A percentile compares a stretch with the other conserved stretches of the same genome.
These are phyloP conservation scores for Arthrobotrys iridis DNA, from an alignment of 2,329 filamentous ascomycete species.

Conservation along the genomic window DNA sequence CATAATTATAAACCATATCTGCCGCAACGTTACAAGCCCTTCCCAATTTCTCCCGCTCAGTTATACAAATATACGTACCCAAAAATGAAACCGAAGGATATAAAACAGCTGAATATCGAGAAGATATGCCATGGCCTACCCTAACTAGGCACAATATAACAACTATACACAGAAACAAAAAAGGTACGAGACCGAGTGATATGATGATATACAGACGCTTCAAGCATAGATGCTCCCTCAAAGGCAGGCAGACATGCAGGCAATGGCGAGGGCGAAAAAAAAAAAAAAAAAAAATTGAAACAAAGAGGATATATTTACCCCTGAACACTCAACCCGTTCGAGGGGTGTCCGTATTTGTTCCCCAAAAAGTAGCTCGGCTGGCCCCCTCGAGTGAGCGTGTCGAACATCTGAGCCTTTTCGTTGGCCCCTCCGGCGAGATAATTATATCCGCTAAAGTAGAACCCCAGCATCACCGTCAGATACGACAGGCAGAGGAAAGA, in stretches of 20 bases:
- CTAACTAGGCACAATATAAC: too few relatives aligned
- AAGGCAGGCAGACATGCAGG: too few relatives aligned
- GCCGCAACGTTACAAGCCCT: too few relatives aligned
- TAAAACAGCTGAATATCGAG: too few relatives aligned
- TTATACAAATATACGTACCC: too few relatives aligned
- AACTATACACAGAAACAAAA: neutral
- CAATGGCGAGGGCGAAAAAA: slow-evolving; percentile 4
- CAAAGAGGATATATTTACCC: slow-evolving; percentile 8
- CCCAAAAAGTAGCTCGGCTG: slow-evolving; percentile 29
- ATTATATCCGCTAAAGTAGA: slow-evolving; percentile 80
- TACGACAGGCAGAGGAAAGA: slow-evolving; percentile 94
- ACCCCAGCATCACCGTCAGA: slow-evolving; percentile 88
- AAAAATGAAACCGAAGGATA: too few relatives aligned
- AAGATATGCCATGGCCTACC: too few relatives aligned
- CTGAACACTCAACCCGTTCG: slow-evolving; percentile 40
- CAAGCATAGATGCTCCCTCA: neutral
- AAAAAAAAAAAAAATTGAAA: slow-evolving; percentile 16
- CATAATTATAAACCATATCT: too few relatives aligned
- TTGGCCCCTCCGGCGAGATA: slow-evolving; percentile 59
- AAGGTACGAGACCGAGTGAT: neutral
- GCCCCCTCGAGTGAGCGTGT: slow-evolving; percentile 37
- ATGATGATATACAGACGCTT: neutral
- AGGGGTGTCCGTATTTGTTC: slow-evolving; percentile 48
- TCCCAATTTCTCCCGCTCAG: too few relatives aligned
- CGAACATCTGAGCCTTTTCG: slow-evolving; percentile 52